Conservation (phyloP, 139 green algal genomes). For the Tetratostichococcus sp. region DNA sequence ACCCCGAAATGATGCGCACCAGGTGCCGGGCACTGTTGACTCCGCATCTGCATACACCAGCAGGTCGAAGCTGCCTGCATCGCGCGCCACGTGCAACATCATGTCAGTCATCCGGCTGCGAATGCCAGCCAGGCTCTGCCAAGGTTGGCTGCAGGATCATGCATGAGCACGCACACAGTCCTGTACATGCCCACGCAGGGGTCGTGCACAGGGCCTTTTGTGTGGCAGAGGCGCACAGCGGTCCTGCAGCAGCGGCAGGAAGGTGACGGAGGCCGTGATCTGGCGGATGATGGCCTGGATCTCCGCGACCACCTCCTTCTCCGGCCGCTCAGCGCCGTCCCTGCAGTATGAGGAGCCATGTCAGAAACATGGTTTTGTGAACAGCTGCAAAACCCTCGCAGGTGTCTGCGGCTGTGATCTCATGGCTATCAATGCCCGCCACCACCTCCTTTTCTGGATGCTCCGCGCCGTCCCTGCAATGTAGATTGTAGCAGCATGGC, state of each 20-base stretch:
- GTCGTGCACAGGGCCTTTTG: not conserved
- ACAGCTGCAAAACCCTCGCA: too few relatives aligned
- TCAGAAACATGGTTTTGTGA: too few relatives aligned
- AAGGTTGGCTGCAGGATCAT: too few relatives aligned
- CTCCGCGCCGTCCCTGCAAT: too few relatives aligned
- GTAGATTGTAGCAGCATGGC: too few relatives aligned
- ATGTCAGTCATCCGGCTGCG: slow-evolving; percentile 3
- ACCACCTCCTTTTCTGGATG: too few relatives aligned
- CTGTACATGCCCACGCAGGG: not conserved
- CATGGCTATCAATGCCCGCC: too few relatives aligned
- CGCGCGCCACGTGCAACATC: not conserved
- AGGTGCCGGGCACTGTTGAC: slow-evolving; percentile 73
- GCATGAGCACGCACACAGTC: too few relatives aligned
- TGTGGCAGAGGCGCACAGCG: slow-evolving; percentile 47
- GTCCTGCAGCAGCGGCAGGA: slow-evolving; percentile 89
- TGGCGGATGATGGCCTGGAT: slow-evolving; percentile 93
- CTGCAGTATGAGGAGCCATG: too few relatives aligned
- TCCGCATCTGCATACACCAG: slow-evolving; percentile 83
- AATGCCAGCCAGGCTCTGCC: too few relatives aligned
- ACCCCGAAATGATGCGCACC: slow-evolving; percentile 40
- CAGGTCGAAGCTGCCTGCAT: slow-evolving; percentile 88
- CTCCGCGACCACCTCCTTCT: slow-evolving; percentile 82
- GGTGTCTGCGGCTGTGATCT: too few relatives aligned
- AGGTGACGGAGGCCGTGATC: slow-evolving; percentile 92
- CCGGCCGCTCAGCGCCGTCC: slow-evolving; percentile 62